Evolutionary conservation across 2,329 filamentous ascomycete genomes (phyloP), one percentile per base, ranked within the genome.

Genomic region (Fusarium pilosicola): DNA sequence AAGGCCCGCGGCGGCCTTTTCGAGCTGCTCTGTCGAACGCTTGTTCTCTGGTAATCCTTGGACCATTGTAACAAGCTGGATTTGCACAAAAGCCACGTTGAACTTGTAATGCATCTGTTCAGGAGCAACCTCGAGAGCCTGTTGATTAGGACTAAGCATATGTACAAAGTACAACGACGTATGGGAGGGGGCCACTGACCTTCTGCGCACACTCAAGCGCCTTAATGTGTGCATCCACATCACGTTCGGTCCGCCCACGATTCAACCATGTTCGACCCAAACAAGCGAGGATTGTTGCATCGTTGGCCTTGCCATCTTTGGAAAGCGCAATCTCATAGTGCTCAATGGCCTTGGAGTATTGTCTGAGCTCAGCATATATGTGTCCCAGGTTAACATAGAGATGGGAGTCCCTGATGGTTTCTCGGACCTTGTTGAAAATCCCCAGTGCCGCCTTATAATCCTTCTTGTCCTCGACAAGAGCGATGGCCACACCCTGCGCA

Each of bases 61-160:
- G 62, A 98, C 91, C 36, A 93, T 90, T 51, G 93, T 92, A 26
- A 96, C 96, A 62, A 98, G 91, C 81, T 98, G 95, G 71, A 97
- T 97, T 80, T 98, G 96, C 34, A 98, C 94, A 79, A 98, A 99
- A 2, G 96, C 96, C 34, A 99, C 94, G 79, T 99, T 99, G 88
- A 99, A 99, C 81, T 96, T 94, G 82, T 96, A 94, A 82, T 97
- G 94, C 36, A 95, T 88, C 77, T 97, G 94, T 9, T 96, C 93
- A 0, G 95, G 93, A 3, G 93, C 91, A 62, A 93, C 89, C 62
- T 91, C 89, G 24, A 97, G 89, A 32, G 96, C 94, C 89, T 93
- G 38, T 12, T 56, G 26, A n/a, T 54, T 13, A 12, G 17, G 9
- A 15, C 51, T 79, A 52, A 79, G 68, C 66, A 58, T 54, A 22